Conservation (phyloP, 2,329 filamentous ascomycete species). For the Alternaria sp. region DNA sequence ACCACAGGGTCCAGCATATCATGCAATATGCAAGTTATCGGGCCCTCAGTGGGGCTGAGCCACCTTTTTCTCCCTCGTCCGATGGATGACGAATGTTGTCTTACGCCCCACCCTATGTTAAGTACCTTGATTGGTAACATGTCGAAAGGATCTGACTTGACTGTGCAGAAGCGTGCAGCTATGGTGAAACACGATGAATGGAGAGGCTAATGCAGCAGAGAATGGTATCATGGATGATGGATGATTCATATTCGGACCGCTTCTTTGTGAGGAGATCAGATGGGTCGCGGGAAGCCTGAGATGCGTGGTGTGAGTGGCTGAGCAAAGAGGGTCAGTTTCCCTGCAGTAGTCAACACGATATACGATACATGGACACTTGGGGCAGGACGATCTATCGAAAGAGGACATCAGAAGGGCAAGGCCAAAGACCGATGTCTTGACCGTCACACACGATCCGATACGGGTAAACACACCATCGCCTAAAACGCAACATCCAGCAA, state of each 20-base stretch:
- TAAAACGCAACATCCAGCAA: background rate
- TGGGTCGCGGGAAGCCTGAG: background rate
- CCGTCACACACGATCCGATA: background rate
- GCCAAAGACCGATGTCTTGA: background rate
- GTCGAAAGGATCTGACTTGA: background rate
- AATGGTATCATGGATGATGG: background rate
- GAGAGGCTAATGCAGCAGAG: background rate
- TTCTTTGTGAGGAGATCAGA: background rate
- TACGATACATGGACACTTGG: background rate
- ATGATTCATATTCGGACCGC: conserved; percentile 1
- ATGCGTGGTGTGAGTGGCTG: background rate
- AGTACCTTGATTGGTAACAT: background rate
- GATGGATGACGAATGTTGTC: background rate
- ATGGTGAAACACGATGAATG: background rate
- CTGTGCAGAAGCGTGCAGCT: background rate
- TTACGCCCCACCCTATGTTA: background rate
- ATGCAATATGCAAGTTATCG: conserved; percentile 1
- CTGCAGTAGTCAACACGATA: background rate
- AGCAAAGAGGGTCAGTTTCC: background rate
- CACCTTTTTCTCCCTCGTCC: background rate
- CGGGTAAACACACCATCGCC: background rate
- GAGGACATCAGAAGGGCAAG: background rate
- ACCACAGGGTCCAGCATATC: conserved; percentile 1
- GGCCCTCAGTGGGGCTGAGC: background rate
- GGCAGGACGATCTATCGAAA: background rate